Evolutionary conservation across 164 flowering plant genomes (phyloP), one percentile per base, ranked within the genome.

Genomic region (Hamamelis virginiana): DNA sequence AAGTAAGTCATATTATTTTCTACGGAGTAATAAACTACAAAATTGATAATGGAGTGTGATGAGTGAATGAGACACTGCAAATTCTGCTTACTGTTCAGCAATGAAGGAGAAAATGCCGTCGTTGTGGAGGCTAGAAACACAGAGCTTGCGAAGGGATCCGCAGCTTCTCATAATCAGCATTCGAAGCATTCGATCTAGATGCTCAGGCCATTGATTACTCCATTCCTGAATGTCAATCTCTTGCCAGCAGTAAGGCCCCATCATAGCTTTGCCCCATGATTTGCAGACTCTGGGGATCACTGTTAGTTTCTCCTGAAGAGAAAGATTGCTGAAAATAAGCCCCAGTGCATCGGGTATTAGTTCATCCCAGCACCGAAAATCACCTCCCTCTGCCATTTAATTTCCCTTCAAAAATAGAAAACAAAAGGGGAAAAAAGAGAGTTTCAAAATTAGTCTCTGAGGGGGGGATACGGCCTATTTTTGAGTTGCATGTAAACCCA

Each of bases 201-300:
- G 75, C 33, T 85, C 79, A 8, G 83, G 85, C 9, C 64, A 59
- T 61, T 79, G 70, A 0, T 70, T 47, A 66, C 96, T 85, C 96
- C 97, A 92, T 45, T 87, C 92, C 68, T 86, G 89, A 68, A 94
- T 88, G 77, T 94, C 90, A 5, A 92, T 89, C 82, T 94, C 94
- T 77, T 89, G 95, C 98, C 98, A 94, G 70, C 98, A 94, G 63
- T 88, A 91, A 51, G 98, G 98, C 22, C 95, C 98, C 4, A 52
- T 41, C 33, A 89, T 92, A 1, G 82, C 91, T 55, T 70, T 83
- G 9, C 73, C 64, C 98, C 98, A 94, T 44, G 97, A 82, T 79
- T 90, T 90, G 79, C 98, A 94, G 1, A 94, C 97, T 55, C 85
- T 76, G 5, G 98, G 98, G 12, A 94, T 76, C 61, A 89, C 92